These are phyloP conservation scores for Lactarius indigo DNA, from an alignment of 768 basidiomycete genomes.

Conservation along the genomic window DNA sequence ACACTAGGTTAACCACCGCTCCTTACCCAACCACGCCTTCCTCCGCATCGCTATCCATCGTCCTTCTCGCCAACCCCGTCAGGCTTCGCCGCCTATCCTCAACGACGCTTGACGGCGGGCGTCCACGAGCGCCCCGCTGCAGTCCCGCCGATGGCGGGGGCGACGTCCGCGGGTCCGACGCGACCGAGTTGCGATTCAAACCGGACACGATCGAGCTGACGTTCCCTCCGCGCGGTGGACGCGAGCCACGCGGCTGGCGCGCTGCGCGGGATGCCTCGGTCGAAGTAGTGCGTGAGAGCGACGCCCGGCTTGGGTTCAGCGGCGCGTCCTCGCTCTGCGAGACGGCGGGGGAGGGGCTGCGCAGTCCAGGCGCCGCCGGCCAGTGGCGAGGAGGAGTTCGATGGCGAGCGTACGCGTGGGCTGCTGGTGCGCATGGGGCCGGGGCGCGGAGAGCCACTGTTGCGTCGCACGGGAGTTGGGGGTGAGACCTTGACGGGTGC, in stretches of 20 bases:
- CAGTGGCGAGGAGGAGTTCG: conserved; percentile 11
- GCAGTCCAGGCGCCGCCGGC: conserved; percentile 3
- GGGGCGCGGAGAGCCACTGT: conserved; percentile 36
- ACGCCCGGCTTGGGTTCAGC: conserved; percentile 16
- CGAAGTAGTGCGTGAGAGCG: conserved; percentile 20
- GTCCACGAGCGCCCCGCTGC: conserved; percentile 22
- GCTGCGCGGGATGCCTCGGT: conserved; percentile 11
- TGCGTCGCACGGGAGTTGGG: conserved; percentile 53
- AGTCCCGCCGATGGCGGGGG: conserved; percentile 17
- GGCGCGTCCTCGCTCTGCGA: conserved; percentile 14
- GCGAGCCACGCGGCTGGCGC: conserved; percentile 19
- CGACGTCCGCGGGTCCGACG: conserved; percentile 16
- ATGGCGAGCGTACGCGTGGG: conserved; percentile 30
- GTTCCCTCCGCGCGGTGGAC: conserved; percentile 21
- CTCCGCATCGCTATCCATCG: conserved; percentile 82
- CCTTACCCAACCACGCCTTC: conserved; percentile 30
- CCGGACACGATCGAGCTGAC: conserved; percentile 17
- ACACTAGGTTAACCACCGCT: background rate
- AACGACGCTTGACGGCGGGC: conserved; percentile 22
- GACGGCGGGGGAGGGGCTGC: conserved; percentile 19
- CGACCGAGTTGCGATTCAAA: conserved; percentile 20
- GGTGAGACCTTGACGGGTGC: conserved; percentile 40
- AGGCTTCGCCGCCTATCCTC: conserved; percentile 20
- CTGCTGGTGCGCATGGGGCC: conserved; percentile 35
- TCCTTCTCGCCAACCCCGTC: conserved; percentile 55